Base-by-base conservation (phyloP, 2,329 filamentous ascomycete species). In the Ophiocordyceps camponoti-rufipedis region DNA sequence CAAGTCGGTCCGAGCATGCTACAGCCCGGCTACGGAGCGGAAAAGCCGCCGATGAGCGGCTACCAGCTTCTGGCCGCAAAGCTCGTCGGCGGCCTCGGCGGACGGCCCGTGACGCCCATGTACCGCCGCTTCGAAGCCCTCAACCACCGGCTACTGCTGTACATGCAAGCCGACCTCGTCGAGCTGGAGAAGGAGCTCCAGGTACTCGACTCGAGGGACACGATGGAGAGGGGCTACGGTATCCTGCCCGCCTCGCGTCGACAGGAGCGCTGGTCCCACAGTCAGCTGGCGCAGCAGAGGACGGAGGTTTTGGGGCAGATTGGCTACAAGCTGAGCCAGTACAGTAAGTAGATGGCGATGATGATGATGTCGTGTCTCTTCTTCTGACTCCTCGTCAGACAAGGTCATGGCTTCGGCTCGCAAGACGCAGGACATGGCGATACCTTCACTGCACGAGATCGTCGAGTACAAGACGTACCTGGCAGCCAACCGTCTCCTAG, bases 71-170 rank as follows among this genome's bases (percentile, higher is more conserved):
- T 84, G 10, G 76, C 80, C 1, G 66, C 71, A 2, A 70, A 68
- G 43, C 57, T 83, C 5, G 55, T 51, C 43, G 55, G 51, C 1
- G 51, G 50, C n/a, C 42, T 54, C 13, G 50, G 48, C 13, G 49
- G 56, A 1, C 54, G 55, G 12, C 49, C 51, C 0, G 54, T 70
- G 31, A 62, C 57, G 42, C 85, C 85, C 1, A 72, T 94, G 48
- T 94, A 94, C 59, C 77, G 88, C 41, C 80, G 80, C 47, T 95
- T 95, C 55, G 80, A 85, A 57, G 72, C 76, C 11, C 65, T 94
- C 16, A 88, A 91, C 54, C 86, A 94, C 57, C 79, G 88, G 3
- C 65, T 94, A 3, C 65, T 95, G 3, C 68, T 94, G 0, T 80
- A 91, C 50, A 69, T 94, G 14, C 88, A 94, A 60, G 86, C 94